phyloP scores from a whole-genome alignment of 495 filamentous ascomycete species.

The Apodospora peruviana region DNA sequence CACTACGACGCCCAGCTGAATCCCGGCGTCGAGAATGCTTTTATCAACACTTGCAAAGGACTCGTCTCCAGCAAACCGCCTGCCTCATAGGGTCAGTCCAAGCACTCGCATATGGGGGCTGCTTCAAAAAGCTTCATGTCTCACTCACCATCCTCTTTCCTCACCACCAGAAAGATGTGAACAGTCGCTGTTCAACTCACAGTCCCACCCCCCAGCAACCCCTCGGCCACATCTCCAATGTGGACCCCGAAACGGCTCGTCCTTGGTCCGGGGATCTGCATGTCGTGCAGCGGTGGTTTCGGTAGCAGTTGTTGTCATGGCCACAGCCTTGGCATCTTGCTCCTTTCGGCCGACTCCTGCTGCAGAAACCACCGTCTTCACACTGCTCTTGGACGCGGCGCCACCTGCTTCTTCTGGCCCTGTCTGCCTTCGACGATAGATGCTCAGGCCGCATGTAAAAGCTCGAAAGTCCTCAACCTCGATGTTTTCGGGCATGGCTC shows the following conservation, averaged over 20 bases:
- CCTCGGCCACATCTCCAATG: slow-evolving; percentile 61
- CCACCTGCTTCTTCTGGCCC: slow-evolving; percentile 1
- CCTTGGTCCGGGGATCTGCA: slow-evolving; percentile 22
- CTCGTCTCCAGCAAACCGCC: slow-evolving; percentile 75
- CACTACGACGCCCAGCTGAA: not conserved
- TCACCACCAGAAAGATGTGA: slow-evolving; percentile 64
- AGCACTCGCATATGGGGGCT: not conserved
- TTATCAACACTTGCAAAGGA: slow-evolving; percentile 40
- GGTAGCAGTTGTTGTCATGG: too few species aligned
- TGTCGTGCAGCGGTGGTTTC: slow-evolving; percentile 26
- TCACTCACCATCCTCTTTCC: slow-evolving; percentile 81
- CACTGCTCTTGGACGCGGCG: too few species aligned
- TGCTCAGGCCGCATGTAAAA: slow-evolving; percentile 78
- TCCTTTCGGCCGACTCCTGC: too few species aligned
- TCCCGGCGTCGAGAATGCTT: slow-evolving; percentile 1
- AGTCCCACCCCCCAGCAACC: slow-evolving; percentile 76
- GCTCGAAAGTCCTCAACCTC: slow-evolving; percentile 73
- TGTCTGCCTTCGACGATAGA: slow-evolving; percentile 31
- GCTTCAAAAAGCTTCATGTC: slow-evolving; percentile 4
- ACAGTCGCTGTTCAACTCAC: slow-evolving; percentile 78
- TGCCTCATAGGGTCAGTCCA: slow-evolving; percentile 18
- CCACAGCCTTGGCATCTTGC: too few species aligned
- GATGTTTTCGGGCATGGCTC: slow-evolving; percentile 61
- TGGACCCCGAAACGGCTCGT: slow-evolving; percentile 24
- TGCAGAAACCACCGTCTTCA: too few species aligned